Evolutionary conservation across 805 yeast species (phyloP).

Genomic region (Yamadazyma insecticola): DNA sequence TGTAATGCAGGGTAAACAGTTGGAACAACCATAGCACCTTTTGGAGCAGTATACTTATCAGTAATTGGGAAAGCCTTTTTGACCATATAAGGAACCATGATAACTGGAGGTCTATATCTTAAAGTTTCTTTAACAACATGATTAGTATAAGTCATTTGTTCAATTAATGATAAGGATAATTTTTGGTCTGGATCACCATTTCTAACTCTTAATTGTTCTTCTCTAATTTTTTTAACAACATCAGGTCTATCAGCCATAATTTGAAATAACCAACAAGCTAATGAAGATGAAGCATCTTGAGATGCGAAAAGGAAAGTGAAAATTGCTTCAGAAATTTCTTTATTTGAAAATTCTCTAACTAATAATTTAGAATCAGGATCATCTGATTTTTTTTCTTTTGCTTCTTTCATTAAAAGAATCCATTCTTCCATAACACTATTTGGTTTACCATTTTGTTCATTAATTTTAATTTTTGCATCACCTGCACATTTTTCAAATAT

Average conservation of each 20-base stretch:
- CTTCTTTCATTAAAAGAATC: slow-evolving; percentile 80
- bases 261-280: slow-evolving; percentile 98
- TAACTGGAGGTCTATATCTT: slow-evolving; percentile 94
- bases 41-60: slow-evolving; percentile 85
- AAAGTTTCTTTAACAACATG: slow-evolving; percentile 90
- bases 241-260: slow-evolving; percentile 94
- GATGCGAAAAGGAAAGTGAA: slow-evolving; percentile 97
- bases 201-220: slow-evolving; percentile 85
- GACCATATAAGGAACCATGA: slow-evolving; percentile 96
- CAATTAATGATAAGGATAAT: slow-evolving; percentile 69
- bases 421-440: slow-evolving; percentile 94
- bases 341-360: slow-evolving; percentile 80
- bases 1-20: slow-evolving; percentile 93
- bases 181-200: slow-evolving; percentile 63
- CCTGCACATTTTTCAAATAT: slow-evolving; percentile 87
- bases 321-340: slow-evolving; percentile 92
- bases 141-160: slow-evolving; percentile 80
- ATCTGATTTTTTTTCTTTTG: slow-evolving; percentile 47
- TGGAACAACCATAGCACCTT: slow-evolving; percentile 96
- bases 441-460: slow-evolving; percentile 68
- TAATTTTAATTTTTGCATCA: slow-evolving; percentile 74
- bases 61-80: slow-evolving; percentile 83
- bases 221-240: slow-evolving; percentile 76
- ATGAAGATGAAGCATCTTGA: slow-evolving; percentile 95
- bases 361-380: slow-evolving; percentile 52